A percentile compares a stretch with the other conserved stretches of the same genome.
Conservation (phyloP, 495 filamentous ascomycete species). For the Cenococcum geophilum region DNA sequence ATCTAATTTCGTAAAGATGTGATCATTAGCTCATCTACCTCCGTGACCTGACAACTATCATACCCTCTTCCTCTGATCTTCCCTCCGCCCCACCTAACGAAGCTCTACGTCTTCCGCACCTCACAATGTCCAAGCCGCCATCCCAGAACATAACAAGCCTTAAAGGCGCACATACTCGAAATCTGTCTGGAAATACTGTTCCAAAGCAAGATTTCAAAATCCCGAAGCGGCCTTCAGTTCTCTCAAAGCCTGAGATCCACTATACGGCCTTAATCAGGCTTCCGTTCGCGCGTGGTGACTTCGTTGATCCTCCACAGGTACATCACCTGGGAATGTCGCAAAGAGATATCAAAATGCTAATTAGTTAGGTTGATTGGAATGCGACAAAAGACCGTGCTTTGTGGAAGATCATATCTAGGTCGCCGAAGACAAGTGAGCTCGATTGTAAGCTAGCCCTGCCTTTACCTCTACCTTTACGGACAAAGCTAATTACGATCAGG, state of each 20-base stretch:
- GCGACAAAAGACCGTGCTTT: constrained; percentile 74
- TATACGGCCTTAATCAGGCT: constrained; percentile 79
- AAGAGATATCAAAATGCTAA: constrained; percentile 13
- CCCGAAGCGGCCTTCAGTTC: neutral
- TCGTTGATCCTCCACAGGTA: constrained; percentile 84
- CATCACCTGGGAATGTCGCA: constrained; percentile 24
- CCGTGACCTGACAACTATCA: too few species aligned
- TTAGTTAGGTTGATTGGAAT: constrained; percentile 60
- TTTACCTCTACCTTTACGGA: constrained; percentile 3
- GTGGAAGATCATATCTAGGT: constrained; percentile 82
- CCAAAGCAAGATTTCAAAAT: neutral
- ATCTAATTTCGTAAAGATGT: too few species aligned
- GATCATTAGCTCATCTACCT: too few species aligned
- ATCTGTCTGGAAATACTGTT: neutral
- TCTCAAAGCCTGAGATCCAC: constrained; percentile 36
- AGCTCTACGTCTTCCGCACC: neutral
- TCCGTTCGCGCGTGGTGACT: constrained; percentile 79
- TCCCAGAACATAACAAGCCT: neutral
- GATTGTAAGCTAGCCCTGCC: constrained; percentile 56
- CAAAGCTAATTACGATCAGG: constrained; percentile 50
- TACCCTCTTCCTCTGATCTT: neutral
- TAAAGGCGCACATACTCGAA: constrained; percentile 4
- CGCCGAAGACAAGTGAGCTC: constrained; percentile 65
- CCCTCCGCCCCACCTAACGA: neutral
- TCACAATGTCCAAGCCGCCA: neutral